A percentile compares a stretch with the other conserved stretches of the same genome.
Conservation (phyloP, 2,329 filamentous ascomycete genomes). For the Hysterium pulicare region DNA sequence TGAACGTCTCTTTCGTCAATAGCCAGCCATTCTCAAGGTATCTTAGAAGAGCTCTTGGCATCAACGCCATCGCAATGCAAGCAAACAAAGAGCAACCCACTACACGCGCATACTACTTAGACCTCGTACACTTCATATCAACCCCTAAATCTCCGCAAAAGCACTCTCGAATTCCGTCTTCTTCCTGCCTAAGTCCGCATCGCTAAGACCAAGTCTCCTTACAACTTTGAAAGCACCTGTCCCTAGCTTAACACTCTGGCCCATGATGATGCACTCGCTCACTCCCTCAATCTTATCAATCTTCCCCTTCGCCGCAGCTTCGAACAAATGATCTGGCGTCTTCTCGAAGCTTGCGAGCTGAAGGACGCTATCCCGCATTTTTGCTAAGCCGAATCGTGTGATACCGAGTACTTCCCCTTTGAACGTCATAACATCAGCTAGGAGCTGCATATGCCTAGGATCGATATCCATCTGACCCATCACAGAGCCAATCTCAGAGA, state of each 20-base stretch:
- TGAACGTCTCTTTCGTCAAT: too few relatives aligned
- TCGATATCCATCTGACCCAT: slow-evolving; percentile 97
- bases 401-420: slow-evolving; percentile 97
- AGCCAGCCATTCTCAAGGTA: too few relatives aligned
- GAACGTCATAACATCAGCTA: slow-evolving; percentile 98
- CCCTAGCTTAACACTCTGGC: slow-evolving; percentile 86
- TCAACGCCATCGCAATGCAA: too few relatives aligned
- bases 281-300: slow-evolving; percentile 90
- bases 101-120: too few relatives aligned
- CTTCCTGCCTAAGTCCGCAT: slow-evolving; percentile 22
- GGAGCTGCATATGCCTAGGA: slow-evolving; percentile 93
- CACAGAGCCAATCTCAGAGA: slow-evolving; percentile 79
- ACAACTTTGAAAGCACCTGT: slow-evolving; percentile 93
- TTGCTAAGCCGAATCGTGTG: slow-evolving; percentile 90
- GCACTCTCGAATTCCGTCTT: slow-evolving; percentile 35
- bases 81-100: too few relatives aligned
- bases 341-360: slow-evolving; percentile 97
- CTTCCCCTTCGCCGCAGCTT: slow-evolving; percentile 89
- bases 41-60: too few relatives aligned
- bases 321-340: slow-evolving; percentile 95
- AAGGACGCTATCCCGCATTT: slow-evolving; percentile 91
- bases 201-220: slow-evolving; percentile 53
- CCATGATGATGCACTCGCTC: slow-evolving; percentile 96
- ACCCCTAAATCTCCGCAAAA: too few relatives aligned
- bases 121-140: too few relatives aligned